These are phyloP conservation scores for Umbelopsis sp. DNA, from an alignment of 192 early-diverging fungal genomes.

Conservation along the genomic window DNA sequence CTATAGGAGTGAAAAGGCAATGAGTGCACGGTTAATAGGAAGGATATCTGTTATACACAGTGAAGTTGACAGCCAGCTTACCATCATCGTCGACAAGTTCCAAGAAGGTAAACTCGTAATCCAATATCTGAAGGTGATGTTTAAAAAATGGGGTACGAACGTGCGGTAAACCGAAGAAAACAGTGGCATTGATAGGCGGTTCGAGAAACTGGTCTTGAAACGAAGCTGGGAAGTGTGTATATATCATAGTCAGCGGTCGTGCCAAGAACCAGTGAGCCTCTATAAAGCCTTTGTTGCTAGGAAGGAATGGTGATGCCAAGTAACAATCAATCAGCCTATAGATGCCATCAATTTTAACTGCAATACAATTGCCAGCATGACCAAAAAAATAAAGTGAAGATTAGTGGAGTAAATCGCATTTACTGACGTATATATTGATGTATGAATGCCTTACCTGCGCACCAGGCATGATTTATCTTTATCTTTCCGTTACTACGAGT, in stretches of 20 bases:
- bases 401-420: no score
- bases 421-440: no score
- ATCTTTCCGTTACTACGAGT: constrained; percentile 16
- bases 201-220: constrained; percentile 44
- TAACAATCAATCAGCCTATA: constrained; percentile 49
- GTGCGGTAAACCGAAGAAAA: constrained; percentile 47
- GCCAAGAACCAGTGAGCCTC: constrained; percentile 42
- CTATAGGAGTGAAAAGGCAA: not conserved
- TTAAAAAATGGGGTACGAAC: constrained; percentile 47
- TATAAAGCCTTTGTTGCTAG: constrained; percentile 28
- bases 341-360: constrained; percentile 40
- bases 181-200: constrained; percentile 32
- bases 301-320: constrained; percentile 42
- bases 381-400: not conserved
- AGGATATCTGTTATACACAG: not conserved
- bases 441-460: constrained; percentile 10
- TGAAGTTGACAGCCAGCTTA: not conserved
- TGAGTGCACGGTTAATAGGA: not conserved
- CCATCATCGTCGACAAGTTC: constrained; percentile 40
- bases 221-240: constrained; percentile 38
- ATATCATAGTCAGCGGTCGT: constrained; percentile 31
- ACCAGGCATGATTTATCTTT: constrained; percentile 25
- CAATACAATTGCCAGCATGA: constrained; percentile 18
- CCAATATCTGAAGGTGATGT: constrained; percentile 38
- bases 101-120: constrained; percentile 28